Evolutionary conservation across 2,329 filamentous ascomycete species (phyloP).

Genomic region (Truncatella angustata): DNA sequence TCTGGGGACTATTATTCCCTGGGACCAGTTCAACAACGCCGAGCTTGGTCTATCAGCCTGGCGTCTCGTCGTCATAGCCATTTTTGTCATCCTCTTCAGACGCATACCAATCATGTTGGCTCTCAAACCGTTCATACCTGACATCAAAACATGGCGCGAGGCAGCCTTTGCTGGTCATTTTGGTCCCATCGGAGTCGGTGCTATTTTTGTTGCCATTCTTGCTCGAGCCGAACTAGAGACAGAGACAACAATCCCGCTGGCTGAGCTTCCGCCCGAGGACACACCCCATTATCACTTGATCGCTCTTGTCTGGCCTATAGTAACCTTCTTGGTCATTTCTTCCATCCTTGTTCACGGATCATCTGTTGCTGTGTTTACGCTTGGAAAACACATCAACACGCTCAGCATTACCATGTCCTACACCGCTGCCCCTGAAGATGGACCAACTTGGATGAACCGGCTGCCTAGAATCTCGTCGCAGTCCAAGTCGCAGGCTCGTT

Average conservation of each 20-base stretch:
- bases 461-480: conserved; percentile 69
- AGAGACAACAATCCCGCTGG: conserved; percentile 70
- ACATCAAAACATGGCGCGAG: conserved; percentile 97
- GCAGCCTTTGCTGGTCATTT: conserved; percentile 97
- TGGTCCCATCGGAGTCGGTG: conserved; percentile 94
- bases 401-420: conserved; percentile 94
- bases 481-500: conserved; percentile 80
- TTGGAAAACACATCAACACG: conserved; percentile 98
- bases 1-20: conserved; percentile 94
- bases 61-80: conserved; percentile 88
- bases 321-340: conserved; percentile 87
- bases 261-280: conserved; percentile 54
- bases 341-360: conserved; percentile 97
- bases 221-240: conserved; percentile 88
- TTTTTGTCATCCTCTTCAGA: conserved; percentile 92
- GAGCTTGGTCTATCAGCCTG: conserved; percentile 77
- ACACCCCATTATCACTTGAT: conserved; percentile 68
- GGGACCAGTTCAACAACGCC: conserved; percentile 82
- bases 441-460: conserved; percentile 92
- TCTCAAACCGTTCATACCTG: conserved; percentile 89
- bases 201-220: conserved; percentile 91
- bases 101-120: conserved; percentile 92
- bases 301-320: conserved; percentile 91
- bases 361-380: conserved; percentile 95
- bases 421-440: conserved; percentile 83